phyloP scores from a whole-genome alignment of 2,329 filamentous ascomycete species.

The Penicillium sp. region DNA sequence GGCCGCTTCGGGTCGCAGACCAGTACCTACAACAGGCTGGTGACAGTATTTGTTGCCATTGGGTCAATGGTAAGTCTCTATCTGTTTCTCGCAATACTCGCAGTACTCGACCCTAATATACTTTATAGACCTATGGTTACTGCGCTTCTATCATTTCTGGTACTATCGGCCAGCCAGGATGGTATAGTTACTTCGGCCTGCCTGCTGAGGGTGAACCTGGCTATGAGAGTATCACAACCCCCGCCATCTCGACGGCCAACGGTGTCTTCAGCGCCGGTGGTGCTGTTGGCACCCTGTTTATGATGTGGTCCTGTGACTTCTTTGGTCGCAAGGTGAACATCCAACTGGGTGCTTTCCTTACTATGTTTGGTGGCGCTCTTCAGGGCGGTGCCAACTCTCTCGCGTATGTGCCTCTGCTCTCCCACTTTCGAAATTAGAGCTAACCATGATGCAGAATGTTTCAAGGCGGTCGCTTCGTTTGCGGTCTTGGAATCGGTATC shows the following conservation, averaged over 20 bases:
- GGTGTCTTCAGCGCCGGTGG: slow-evolving; percentile 48
- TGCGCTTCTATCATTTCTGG: slow-evolving; percentile 49
- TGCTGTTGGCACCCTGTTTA: slow-evolving; percentile 45
- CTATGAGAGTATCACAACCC: slow-evolving; percentile 45
- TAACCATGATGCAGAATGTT: slow-evolving; percentile 36
- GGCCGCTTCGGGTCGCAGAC: slow-evolving; percentile 34
- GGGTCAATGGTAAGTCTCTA: slow-evolving; percentile 36
- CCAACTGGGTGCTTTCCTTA: slow-evolving; percentile 44
- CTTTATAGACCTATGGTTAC: slow-evolving; percentile 46
- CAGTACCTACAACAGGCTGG: slow-evolving; percentile 37
- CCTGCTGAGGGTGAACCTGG: slow-evolving; percentile 42
- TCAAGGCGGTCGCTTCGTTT: slow-evolving; percentile 42
- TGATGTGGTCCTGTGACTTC: slow-evolving; percentile 48
- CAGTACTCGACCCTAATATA: not conserved
- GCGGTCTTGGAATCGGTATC: slow-evolving; percentile 42
- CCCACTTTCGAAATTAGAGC: not conserved
- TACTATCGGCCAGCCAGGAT: slow-evolving; percentile 51
- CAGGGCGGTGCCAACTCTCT: slow-evolving; percentile 46
- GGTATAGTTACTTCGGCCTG: slow-evolving; percentile 49
- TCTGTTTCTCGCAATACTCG: not conserved
- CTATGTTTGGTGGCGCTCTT: slow-evolving; percentile 45
- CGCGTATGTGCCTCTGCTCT: slow-evolving; percentile 27
- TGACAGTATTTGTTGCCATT: slow-evolving; percentile 38
- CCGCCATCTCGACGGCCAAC: slow-evolving; percentile 48
- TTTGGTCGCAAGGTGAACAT: slow-evolving; percentile 46